These are phyloP conservation scores for Candida pseudofarinosa DNA, from an alignment of 805 yeast species.

Conservation along the genomic window DNA sequence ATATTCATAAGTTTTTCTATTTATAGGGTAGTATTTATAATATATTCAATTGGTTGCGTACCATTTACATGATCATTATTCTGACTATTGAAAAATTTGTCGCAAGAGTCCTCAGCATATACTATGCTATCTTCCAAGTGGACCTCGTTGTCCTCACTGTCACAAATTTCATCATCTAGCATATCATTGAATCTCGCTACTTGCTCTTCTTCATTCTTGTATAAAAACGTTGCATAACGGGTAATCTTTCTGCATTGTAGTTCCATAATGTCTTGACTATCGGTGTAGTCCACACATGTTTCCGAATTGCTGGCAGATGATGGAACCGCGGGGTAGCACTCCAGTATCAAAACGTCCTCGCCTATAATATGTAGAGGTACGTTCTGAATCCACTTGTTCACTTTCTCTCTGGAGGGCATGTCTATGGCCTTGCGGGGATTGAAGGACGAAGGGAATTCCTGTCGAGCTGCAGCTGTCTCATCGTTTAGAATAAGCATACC, in stretches of 20 bases:
- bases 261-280: slow-evolving; percentile 41
- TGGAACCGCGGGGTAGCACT: slow-evolving; percentile 49
- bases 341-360: slow-evolving; percentile 16
- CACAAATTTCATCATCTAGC: slow-evolving; percentile 14
- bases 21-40: slow-evolving; percentile 8
- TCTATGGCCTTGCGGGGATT: slow-evolving; percentile 60
- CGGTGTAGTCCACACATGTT: slow-evolving; percentile 12
- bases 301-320: slow-evolving; percentile 17
- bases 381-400: slow-evolving; percentile 55
- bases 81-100: slow-evolving; percentile 4
- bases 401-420: slow-evolving; percentile 67
- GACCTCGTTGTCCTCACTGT: slow-evolving; percentile 10
- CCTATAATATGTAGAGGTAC: slow-evolving; percentile 45
- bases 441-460: slow-evolving; percentile 44
- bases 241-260: slow-evolving; percentile 53
- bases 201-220: slow-evolving; percentile 29
- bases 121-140: slow-evolving; percentile 3
- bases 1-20: background rate
- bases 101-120: slow-evolving; percentile 5
- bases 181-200: slow-evolving; percentile 21
- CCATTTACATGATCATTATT: background rate
- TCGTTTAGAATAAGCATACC: slow-evolving; percentile 6
- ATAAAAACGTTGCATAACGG: slow-evolving; percentile 35
- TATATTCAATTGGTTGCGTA: slow-evolving; percentile 9
- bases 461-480: background rate